A percentile compares a stretch with the other conserved stretches of the same genome.
Conservation (phyloP, 139 green algal genomes). For the Desmodesmus armatus region DNA sequence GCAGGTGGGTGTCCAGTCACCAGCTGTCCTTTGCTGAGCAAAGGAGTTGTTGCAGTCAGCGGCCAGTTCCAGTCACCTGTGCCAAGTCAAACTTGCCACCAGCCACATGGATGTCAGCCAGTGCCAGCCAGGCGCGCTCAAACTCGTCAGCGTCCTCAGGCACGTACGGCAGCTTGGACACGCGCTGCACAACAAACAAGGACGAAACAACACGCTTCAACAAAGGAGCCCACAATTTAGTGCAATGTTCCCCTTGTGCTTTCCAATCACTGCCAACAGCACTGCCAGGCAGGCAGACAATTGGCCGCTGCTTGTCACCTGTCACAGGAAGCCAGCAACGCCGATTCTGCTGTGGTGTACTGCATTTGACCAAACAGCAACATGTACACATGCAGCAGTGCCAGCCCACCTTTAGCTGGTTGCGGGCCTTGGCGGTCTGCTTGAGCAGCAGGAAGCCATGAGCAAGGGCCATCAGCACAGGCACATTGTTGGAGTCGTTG, state of each 20-base stretch:
- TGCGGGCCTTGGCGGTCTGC: constrained; percentile 82
- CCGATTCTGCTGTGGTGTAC: too few relatives aligned
- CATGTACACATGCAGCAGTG: neutral
- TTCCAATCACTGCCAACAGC: too few relatives aligned
- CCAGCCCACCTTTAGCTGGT: constrained; percentile 45
- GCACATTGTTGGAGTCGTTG: constrained; percentile 72
- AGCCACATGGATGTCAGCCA: constrained; percentile 85
- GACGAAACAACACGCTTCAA: neutral
- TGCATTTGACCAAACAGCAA: neutral
- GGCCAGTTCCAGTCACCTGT: constrained; percentile 1
- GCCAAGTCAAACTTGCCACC: constrained; percentile 76
- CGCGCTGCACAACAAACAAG: constrained; percentile 62
- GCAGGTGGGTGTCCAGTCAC: neutral
- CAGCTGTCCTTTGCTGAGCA: neutral
- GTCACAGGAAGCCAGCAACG: neutral
- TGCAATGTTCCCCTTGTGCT: too few relatives aligned
- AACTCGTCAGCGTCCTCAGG: constrained; percentile 81
- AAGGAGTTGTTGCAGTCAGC: neutral
- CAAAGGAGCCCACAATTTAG: too few relatives aligned
- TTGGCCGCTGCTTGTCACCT: too few relatives aligned
- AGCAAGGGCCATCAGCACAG: constrained; percentile 81
- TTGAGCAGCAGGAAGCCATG: constrained; percentile 80
- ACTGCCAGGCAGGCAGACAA: neutral
- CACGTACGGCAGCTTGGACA: constrained; percentile 83
- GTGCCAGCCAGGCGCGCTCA: constrained; percentile 82